Conservation (phyloP, 192 early-diverging fungal species). For the Coemansia sp. region DNA sequence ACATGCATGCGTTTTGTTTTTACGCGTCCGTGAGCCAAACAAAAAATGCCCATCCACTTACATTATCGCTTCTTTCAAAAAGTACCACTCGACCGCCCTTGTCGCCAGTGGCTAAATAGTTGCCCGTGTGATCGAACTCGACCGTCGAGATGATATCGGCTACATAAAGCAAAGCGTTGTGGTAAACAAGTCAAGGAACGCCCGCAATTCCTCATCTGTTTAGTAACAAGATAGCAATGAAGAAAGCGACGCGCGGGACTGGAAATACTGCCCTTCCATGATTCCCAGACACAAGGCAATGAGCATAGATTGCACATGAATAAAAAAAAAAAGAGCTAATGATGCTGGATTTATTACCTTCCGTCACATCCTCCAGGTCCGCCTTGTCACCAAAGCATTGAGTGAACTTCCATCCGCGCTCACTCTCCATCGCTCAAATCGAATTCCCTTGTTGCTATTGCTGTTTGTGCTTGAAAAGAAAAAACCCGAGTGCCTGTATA, state of each 20-base stretch:
- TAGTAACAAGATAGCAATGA: background rate
- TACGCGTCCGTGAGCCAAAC: background rate
- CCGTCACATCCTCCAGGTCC: slow-evolving; percentile 97
- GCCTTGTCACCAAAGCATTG: slow-evolving; percentile 99
- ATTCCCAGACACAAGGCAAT: background rate
- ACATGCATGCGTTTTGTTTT: background rate
- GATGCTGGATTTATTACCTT: slow-evolving; percentile 69
- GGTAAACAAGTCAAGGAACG: background rate
- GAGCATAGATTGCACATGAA: background rate
- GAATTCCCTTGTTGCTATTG: background rate
- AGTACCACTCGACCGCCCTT: slow-evolving; percentile 97
- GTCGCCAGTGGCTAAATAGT: slow-evolving; percentile 97
- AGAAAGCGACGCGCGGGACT: background rate
- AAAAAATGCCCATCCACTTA: slow-evolving; percentile 55
- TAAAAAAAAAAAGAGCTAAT: background rate
- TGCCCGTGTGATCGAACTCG: slow-evolving; percentile 96
- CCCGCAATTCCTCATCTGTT: slow-evolving; percentile 1
- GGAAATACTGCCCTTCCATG: background rate
- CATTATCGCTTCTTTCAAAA: slow-evolving; percentile 95
- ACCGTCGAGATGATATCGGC: slow-evolving; percentile 99
- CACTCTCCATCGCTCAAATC: slow-evolving; percentile 46
- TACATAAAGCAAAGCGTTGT: slow-evolving; percentile 38
- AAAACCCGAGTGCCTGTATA: background rate
- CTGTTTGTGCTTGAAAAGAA: background rate
- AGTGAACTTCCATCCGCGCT: slow-evolving; percentile 85